Percentiles rank a stretch among this genome's conserved stretches.
phyloP scores from a whole-genome alignment of 1,139 yeast species.

The Lodderomyces margitis region DNA sequence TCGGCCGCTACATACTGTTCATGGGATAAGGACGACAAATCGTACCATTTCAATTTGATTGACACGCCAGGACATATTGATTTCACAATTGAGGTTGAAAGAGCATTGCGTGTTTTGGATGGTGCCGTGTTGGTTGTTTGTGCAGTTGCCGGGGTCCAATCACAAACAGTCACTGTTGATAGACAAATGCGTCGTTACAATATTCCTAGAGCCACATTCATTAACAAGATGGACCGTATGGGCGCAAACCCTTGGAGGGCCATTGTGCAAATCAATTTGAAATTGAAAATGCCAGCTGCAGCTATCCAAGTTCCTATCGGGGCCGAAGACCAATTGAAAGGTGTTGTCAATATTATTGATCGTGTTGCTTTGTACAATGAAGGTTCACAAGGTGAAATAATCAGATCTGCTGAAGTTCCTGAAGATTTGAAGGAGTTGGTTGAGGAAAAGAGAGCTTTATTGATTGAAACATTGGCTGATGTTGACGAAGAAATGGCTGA shows the following conservation, averaged over 20 bases:
- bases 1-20: constrained; percentile 98
- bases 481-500: constrained; percentile 98
- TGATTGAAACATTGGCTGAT: constrained; percentile 94
- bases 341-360: constrained; percentile 89
- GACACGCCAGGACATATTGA: constrained; percentile 99
- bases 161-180: constrained; percentile 97
- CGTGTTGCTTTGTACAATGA: constrained; percentile 85
- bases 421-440: constrained; percentile 70
- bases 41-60: constrained; percentile 86
- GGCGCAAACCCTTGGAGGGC: constrained; percentile 97
- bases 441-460: constrained; percentile 75
- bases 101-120: constrained; percentile 93
- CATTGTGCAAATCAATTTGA: constrained; percentile 82
- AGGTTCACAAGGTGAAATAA: constrained; percentile 86
- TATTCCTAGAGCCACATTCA: constrained; percentile 93
- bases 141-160: constrained; percentile 97
- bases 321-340: constrained; percentile 76
- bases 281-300: constrained; percentile 92
- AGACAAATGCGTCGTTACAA: constrained; percentile 98
- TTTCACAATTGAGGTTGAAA: constrained; percentile 96
- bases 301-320: constrained; percentile 98
- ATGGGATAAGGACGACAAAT: constrained; percentile 73
- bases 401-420: constrained; percentile 67
- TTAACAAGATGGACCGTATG: constrained; percentile 98
- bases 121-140: constrained; percentile 98